These are phyloP conservation scores for Schwanniomyces yamadae DNA, from an alignment of 805 yeast species.

Conservation along the genomic window DNA sequence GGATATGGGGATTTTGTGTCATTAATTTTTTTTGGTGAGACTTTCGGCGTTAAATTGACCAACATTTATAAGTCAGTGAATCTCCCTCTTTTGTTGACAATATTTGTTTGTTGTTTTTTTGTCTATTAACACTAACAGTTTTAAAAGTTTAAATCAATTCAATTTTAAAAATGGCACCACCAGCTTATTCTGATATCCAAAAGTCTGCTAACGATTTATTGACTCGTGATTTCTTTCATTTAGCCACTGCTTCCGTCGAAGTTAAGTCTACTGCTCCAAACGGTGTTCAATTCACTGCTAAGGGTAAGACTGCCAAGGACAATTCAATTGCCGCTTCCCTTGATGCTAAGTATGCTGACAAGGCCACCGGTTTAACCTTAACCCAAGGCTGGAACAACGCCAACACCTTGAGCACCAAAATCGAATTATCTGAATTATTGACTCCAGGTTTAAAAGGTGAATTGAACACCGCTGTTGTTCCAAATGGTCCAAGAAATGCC, in stretches of 20 bases:
- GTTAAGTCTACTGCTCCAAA: constrained; percentile 93
- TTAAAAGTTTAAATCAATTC: neutral
- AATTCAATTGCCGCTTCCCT: constrained; percentile 83
- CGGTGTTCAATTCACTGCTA: constrained; percentile 91
- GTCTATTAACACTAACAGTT: neutral
- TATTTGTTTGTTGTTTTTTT: neutral
- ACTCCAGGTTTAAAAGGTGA: constrained; percentile 95
- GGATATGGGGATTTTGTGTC: too few relatives aligned
- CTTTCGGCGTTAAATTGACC: constrained; percentile 2
- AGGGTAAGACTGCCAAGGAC: constrained; percentile 82
- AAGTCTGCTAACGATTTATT: constrained; percentile 89
- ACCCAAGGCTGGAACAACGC: constrained; percentile 98
- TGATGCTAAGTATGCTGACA: constrained; percentile 91
- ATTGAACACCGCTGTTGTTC: constrained; percentile 82
- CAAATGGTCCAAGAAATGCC: constrained; percentile 81
- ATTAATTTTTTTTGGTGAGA: constrained; percentile 2
- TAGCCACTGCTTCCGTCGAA: constrained; percentile 81
- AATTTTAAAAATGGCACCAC: constrained; percentile 50
- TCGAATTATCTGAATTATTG: constrained; percentile 87
- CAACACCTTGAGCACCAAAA: constrained; percentile 86
- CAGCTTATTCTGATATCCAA: constrained; percentile 90
- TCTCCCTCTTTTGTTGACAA: constrained; percentile 2
- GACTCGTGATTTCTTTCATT: constrained; percentile 90
- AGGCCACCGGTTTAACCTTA: constrained; percentile 85
- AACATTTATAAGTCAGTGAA: constrained; percentile 3